phyloP scores from a whole-genome alignment of 352 stramenopile genomes.

The Hyaloperonospora arabidopsidis region DNA sequence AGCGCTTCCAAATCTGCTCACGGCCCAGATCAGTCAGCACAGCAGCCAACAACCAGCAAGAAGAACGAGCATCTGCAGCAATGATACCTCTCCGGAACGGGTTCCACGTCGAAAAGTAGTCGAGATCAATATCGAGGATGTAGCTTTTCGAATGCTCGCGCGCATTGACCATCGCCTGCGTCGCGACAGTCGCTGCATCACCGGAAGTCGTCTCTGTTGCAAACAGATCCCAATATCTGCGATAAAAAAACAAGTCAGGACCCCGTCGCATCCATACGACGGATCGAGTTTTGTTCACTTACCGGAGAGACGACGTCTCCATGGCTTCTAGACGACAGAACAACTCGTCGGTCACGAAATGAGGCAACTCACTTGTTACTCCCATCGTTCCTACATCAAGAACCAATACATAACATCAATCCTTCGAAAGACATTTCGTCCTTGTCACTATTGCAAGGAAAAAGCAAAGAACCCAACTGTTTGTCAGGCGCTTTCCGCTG shows the following conservation, averaged over 20 bases:
- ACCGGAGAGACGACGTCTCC: slow-evolving; percentile 6
- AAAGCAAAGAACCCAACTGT: slow-evolving; percentile 16
- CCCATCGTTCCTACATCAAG: slow-evolving; percentile 27
- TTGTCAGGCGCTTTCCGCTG: slow-evolving; percentile 33
- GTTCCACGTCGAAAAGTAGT: slow-evolving; percentile 87
- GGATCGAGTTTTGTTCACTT: not conserved
- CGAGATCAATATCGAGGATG: slow-evolving; percentile 82
- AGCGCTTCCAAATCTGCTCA: slow-evolving; percentile 36
- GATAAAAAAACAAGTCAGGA: not conserved
- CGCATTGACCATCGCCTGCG: slow-evolving; percentile 17
- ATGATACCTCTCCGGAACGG: slow-evolving; percentile 59
- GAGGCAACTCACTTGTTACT: slow-evolving; percentile 46
- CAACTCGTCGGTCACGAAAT: slow-evolving; percentile 72
- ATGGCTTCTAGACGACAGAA: slow-evolving; percentile 39
- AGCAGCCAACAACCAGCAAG: not conserved
- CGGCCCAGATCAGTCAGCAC: not conserved
- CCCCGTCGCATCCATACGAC: not conserved
- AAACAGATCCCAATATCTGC: slow-evolving; percentile 39
- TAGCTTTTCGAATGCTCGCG: slow-evolving; percentile 31
- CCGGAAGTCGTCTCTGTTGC: slow-evolving; percentile 21
- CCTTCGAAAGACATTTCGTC: not conserved
- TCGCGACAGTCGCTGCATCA: slow-evolving; percentile 6
- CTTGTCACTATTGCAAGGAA: not conserved
- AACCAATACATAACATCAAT: not conserved
- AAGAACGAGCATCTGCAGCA: not conserved